Percentiles rank a stretch among this genome's conserved stretches.
Conservation (phyloP, 2,329 filamentous ascomycete genomes). For the Xylaria sp. region DNA sequence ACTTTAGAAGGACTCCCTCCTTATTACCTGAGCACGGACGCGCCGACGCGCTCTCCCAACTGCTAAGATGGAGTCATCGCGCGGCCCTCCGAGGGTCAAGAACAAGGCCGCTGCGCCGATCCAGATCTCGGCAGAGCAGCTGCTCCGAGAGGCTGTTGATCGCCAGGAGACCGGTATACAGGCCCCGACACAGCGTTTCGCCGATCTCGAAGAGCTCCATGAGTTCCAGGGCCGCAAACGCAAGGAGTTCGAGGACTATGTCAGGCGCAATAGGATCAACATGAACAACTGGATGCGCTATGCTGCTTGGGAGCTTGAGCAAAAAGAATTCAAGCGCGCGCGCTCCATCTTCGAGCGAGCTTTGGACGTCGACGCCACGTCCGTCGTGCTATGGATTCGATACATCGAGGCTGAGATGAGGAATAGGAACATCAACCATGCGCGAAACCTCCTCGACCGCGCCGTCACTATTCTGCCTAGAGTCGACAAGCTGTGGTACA, state of each 20-base stretch:
- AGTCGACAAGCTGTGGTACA: slow-evolving; percentile 98
- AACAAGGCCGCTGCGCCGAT: slow-evolving; percentile 94
- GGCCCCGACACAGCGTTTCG: slow-evolving; percentile 91
- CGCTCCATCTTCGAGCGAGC: slow-evolving; percentile 94
- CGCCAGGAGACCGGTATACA: slow-evolving; percentile 88
- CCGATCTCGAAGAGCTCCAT: slow-evolving; percentile 95
- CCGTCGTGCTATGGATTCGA: slow-evolving; percentile 84
- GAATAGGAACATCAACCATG: slow-evolving; percentile 93
- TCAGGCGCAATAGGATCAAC: slow-evolving; percentile 89
- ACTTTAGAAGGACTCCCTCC: not conserved
- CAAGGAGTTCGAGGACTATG: slow-evolving; percentile 98
- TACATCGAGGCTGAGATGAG: slow-evolving; percentile 99
- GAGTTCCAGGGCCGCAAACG: slow-evolving; percentile 96
- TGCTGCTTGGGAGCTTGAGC: slow-evolving; percentile 95
- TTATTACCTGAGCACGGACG: not conserved
- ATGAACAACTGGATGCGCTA: slow-evolving; percentile 99
- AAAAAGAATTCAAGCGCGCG: slow-evolving; percentile 94
- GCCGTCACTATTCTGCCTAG: slow-evolving; percentile 91
- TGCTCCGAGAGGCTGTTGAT: slow-evolving; percentile 95
- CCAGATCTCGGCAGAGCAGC: slow-evolving; percentile 95
- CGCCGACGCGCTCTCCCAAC: not conserved
- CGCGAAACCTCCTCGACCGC: slow-evolving; percentile 89
- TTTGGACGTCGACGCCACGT: slow-evolving; percentile 87
- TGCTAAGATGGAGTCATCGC: slow-evolving; percentile 81
- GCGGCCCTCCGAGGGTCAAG: slow-evolving; percentile 94